Percentiles rank a stretch among this genome's conserved stretches.
Evolutionary conservation across 2,329 filamentous ascomycete species (phyloP).

Genomic region (Phialophora tarda): DNA sequence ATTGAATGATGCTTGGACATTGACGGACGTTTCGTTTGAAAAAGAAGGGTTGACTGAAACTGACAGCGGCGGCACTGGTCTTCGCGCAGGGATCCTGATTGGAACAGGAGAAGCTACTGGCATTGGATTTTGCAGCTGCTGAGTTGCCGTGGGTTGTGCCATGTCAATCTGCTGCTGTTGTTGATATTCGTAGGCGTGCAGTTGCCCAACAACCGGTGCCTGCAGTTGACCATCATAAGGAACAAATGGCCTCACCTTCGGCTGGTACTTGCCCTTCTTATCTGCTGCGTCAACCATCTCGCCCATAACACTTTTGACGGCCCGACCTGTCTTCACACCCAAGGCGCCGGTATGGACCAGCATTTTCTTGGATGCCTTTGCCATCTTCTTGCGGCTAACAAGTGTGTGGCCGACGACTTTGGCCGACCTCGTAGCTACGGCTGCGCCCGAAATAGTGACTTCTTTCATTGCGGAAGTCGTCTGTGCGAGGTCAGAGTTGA

Average conservation of each 20-base stretch:
- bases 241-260: conserved; percentile 2
- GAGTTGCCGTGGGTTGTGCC: neutral
- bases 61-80: neutral
- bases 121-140: neutral
- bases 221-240: neutral
- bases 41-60: neutral
- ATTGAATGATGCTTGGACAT: neutral
- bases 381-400: conserved; percentile 19
- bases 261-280: conserved; percentile 24
- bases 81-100: neutral
- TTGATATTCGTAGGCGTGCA: conserved; percentile 2
- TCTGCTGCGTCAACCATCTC: conserved; percentile 25
- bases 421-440: conserved; percentile 16
- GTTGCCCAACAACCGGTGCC: neutral
- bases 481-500: conserved; percentile 16
- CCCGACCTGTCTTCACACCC: conserved; percentile 19
- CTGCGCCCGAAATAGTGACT: conserved; percentile 15
- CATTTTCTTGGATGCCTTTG: conserved; percentile 18
- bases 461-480: conserved; percentile 25
- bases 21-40: neutral
- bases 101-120: neutral
- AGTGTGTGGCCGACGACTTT: conserved; percentile 22
- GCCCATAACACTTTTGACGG: conserved; percentile 13
- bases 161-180: neutral
- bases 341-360: conserved; percentile 19